Evolutionary conservation across 164 flowering plant genomes (phyloP), one percentile per base, ranked within the genome.

Genomic region (Umbellularia californica): DNA sequence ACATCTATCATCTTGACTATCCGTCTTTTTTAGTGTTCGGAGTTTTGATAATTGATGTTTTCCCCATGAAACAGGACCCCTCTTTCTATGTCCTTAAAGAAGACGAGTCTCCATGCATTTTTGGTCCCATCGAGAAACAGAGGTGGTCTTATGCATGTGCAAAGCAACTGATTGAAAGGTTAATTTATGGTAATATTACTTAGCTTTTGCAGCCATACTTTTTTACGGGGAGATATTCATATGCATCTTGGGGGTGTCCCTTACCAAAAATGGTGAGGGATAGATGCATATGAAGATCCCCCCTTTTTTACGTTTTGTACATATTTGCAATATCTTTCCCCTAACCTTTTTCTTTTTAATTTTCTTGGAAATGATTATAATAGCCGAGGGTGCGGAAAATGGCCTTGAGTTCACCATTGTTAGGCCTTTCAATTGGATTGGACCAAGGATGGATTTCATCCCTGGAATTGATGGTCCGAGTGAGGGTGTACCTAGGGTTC

Each of bases 351-450:
- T 30, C 14, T 67, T 30, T 65, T 65, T 25, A 23, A 23, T 23
- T 23, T 30, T 55, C 5, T 62, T 47, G n/a, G 20, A 24, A 47
- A 27, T 55, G 65, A 27, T 52, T 80, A 55, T 52, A 79, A 62
- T 69, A 86, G 89, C 89, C 22, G 89, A 86, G 86, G 87, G 87
- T 74, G 86, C 86, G 6, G 89, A 88, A 79, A 82, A 88, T 72
- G 88, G 86, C 51, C 85, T 88, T 25, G 84, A 88, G 55, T 88
- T 88, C 75, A 85, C 90, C 62, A 88, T 87, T 71, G 90, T 88
- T 66, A 83, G 91, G 68, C 90, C 91, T 60, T 88, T 85, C 81
- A 88, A 87, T 77, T 87, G 91, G 90, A 88, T 88, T 80, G 91
- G 90, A 78, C 88, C 91, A 27, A 84, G 91, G 75, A 88, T 87